Evolutionary conservation across 129 eudicot genomes (phyloP), one percentile per base, ranked within the genome.

Genomic region (Flaveria bidentis): DNA sequence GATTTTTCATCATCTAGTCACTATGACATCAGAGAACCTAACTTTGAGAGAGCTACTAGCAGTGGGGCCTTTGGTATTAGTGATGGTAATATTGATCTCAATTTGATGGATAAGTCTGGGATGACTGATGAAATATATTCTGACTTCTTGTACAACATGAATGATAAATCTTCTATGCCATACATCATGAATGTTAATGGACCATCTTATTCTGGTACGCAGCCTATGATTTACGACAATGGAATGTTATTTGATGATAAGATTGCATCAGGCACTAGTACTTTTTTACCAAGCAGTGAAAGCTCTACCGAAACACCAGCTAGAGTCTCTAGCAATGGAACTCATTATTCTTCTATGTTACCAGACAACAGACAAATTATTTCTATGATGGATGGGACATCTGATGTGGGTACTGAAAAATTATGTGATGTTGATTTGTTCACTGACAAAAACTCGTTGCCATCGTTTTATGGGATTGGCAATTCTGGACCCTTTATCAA

Each of bases 1-100:
- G 82, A 58, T 63, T 25, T 76, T 79, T 78, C 84, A 18, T 64
- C 85, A 69, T 63, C 45, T 80, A 74, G 81, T 58, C 79, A 46
- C 63, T 72, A 71, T 69, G 83, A 71, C 55, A 56, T 47, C 62
- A 57, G 61, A 23, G 83, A 72, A 67, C 58, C 66, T 49, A 75
- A 33, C 36, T 57, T 50, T 30, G 78, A 69, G 45, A 53, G 67
- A 25, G 76, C 81, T 61, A 63, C 53, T 46, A 26, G 52, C 73
- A 71, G 17, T 39, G 67, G 50, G 41, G 5, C 55, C 36, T 83
- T 52, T 68, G 76, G 80, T 80, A 78, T 77, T 76, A 52, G 57
- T 75, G 76, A 58, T 67, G 80, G 81, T 15, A 78, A 62, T 51
- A 5, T 55, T 68, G 76, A 72, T 67, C 62, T 69, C 76, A 69